Conservation (phyloP, 768 basidiomycete species). For the Mycena albidolilacea region DNA sequence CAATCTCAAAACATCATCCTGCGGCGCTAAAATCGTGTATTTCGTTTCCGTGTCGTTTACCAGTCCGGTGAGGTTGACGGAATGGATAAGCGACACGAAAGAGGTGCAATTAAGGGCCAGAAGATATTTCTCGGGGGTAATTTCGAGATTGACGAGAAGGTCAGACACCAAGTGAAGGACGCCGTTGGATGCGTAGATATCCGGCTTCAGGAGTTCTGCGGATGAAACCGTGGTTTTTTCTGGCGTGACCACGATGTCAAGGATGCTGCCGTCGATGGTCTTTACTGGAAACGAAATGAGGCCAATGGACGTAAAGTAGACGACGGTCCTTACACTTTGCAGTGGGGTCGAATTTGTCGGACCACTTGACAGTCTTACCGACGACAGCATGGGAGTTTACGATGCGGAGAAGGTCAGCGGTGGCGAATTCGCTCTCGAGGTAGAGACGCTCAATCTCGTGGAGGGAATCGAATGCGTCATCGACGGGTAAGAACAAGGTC, state of each 20-base stretch:
- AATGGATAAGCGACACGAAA: slow-evolving; percentile 91
- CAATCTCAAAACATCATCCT: slow-evolving; percentile 84
- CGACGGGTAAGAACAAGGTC: slow-evolving; percentile 91
- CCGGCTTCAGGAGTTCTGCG: slow-evolving; percentile 77
- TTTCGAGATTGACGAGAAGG: slow-evolving; percentile 81
- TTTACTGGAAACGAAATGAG: slow-evolving; percentile 66
- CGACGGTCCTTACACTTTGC: slow-evolving; percentile 65
- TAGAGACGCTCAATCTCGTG: slow-evolving; percentile 87
- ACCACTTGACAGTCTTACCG: slow-evolving; percentile 73
- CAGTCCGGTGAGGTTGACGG: slow-evolving; percentile 79
- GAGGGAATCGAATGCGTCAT: slow-evolving; percentile 87
- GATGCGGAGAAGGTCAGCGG: slow-evolving; percentile 83
- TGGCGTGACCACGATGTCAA: slow-evolving; percentile 71
- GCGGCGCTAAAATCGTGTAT: slow-evolving; percentile 93
- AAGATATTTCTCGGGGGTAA: slow-evolving; percentile 96
- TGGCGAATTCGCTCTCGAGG: slow-evolving; percentile 89
- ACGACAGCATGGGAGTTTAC: slow-evolving; percentile 84
- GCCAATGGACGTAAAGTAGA: slow-evolving; percentile 17
- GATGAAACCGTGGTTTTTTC: slow-evolving; percentile 70
- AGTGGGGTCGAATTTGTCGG: slow-evolving; percentile 69
- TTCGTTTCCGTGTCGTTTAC: slow-evolving; percentile 78
- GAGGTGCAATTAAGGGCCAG: slow-evolving; percentile 92
- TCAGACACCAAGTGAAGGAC: slow-evolving; percentile 92
- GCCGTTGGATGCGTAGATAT: slow-evolving; percentile 95
- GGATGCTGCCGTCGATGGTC: slow-evolving; percentile 74